A percentile compares a stretch with the other conserved stretches of the same genome.
These are phyloP conservation scores for Ophiostoma pallidulum DNA, from an alignment of 2,329 filamentous ascomycete genomes.

Conservation along the genomic window DNA sequence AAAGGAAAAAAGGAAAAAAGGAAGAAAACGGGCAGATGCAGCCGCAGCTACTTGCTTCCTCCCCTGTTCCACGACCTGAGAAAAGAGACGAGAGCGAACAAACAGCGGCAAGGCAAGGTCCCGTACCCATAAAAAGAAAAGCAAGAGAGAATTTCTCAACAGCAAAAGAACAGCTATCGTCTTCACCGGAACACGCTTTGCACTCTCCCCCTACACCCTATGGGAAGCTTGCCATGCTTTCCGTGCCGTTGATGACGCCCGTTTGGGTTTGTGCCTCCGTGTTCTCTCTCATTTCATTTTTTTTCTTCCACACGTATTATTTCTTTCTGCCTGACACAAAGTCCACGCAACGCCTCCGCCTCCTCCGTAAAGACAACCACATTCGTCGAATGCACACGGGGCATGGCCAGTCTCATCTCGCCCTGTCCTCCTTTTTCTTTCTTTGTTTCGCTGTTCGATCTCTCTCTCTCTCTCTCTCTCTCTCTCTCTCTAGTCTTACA, in stretches of 20 bases:
- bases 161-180: background rate
- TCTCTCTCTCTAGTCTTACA: background rate
- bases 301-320: background rate
- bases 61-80: background rate
- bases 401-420: background rate
- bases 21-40: background rate
- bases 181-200: too few relatives aligned
- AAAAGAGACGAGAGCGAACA: background rate
- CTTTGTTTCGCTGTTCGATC: background rate
- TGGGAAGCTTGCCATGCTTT: too few relatives aligned
- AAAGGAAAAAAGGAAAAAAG: background rate
- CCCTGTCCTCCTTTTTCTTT: background rate
- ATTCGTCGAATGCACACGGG: too few relatives aligned
- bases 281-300: background rate
- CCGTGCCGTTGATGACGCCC: too few relatives aligned
- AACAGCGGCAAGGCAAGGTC: background rate
- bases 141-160: too few relatives aligned
- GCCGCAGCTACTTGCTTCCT: background rate
- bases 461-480: background rate
- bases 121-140: too few relatives aligned
- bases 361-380: too few relatives aligned
- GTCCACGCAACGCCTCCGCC: too few relatives aligned
- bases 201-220: too few relatives aligned
- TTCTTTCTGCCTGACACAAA: background rate
- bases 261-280: too few relatives aligned